Evolutionary conservation across 805 yeast species (phyloP).

Genomic region (Candida ponderosae): DNA sequence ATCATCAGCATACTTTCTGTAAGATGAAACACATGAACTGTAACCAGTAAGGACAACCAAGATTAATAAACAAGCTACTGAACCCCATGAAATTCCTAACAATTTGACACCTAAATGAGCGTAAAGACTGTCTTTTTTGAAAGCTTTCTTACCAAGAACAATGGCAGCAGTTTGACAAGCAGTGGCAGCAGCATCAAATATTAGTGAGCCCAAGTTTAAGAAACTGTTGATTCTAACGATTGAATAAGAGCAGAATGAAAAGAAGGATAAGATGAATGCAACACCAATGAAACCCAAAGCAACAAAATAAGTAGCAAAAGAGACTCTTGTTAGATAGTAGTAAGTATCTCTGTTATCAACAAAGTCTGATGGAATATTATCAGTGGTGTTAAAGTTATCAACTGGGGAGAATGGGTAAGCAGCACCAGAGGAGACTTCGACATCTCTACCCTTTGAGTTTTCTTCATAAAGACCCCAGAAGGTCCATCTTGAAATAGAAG

Average conservation of each 20-base stretch:
- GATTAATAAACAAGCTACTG: slow-evolving; percentile 44
- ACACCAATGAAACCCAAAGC: slow-evolving; percentile 58
- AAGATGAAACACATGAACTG: slow-evolving; percentile 42
- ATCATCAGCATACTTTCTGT: slow-evolving; percentile 39
- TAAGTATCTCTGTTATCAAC: slow-evolving; percentile 45
- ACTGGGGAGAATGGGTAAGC: slow-evolving; percentile 69
- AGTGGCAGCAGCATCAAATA: slow-evolving; percentile 56
- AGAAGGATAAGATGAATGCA: slow-evolving; percentile 44
- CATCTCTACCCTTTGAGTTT: slow-evolving; percentile 21
- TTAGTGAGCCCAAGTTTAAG: slow-evolving; percentile 41
- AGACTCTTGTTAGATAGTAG: slow-evolving; percentile 59
- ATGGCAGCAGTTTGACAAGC: slow-evolving; percentile 67
- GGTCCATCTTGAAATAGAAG: slow-evolving; percentile 61
- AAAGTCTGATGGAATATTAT: slow-evolving; percentile 46
- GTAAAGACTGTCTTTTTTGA: slow-evolving; percentile 35
- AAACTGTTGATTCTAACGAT: slow-evolving; percentile 48
- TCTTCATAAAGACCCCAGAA: slow-evolving; percentile 71
- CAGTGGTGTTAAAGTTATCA: slow-evolving; percentile 57
- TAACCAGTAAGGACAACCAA: slow-evolving; percentile 45
- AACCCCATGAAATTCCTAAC: slow-evolving; percentile 66
- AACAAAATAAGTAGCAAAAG: slow-evolving; percentile 54
- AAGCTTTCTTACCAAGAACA: slow-evolving; percentile 70
- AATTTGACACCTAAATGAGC: slow-evolving; percentile 49
- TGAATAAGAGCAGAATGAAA: slow-evolving; percentile 48
- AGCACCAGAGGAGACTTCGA: slow-evolving; percentile 41